A percentile compares a stretch with the other conserved stretches of the same genome.
Evolutionary conservation across 352 stramenopile species (phyloP).

Genomic region (Plasmopara viticola): DNA sequence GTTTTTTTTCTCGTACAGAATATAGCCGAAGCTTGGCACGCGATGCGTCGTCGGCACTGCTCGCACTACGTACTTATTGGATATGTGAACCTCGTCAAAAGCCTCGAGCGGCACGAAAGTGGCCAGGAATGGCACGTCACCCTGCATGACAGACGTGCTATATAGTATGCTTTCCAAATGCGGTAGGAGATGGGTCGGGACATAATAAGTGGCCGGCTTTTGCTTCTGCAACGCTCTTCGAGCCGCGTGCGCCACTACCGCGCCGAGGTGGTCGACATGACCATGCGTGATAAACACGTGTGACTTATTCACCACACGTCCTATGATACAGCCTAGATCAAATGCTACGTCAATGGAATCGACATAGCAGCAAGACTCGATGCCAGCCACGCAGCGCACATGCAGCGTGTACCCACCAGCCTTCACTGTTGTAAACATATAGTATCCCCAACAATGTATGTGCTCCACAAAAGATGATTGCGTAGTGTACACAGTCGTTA

Average conservation of each 20-base stretch:
- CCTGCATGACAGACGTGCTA: slow-evolving; percentile 54
- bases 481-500: too few species aligned
- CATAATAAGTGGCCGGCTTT: slow-evolving; percentile 64
- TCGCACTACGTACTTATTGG: slow-evolving; percentile 50
- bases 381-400: slow-evolving; percentile 54
- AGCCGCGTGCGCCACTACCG: slow-evolving; percentile 53
- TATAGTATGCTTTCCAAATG: slow-evolving; percentile 53
- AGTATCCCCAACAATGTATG: not conserved
- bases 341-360: slow-evolving; percentile 72
- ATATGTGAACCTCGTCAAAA: slow-evolving; percentile 50
- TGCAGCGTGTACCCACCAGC: slow-evolving; percentile 47
- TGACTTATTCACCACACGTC: slow-evolving; percentile 43
- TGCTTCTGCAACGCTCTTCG: slow-evolving; percentile 45
- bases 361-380: slow-evolving; percentile 74
- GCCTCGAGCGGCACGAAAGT: slow-evolving; percentile 44
- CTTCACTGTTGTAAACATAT: slow-evolving; percentile 22
- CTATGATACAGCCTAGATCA: slow-evolving; percentile 58
- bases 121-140: slow-evolving; percentile 36
- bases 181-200: slow-evolving; percentile 41
- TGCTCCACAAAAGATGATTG: too few species aligned
- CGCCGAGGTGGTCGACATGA: slow-evolving; percentile 77
- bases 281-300: slow-evolving; percentile 86
- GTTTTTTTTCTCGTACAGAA: slow-evolving; percentile 57
- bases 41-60: slow-evolving; percentile 65
- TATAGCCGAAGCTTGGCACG: slow-evolving; percentile 69